Evolutionary conservation across 2,329 filamentous ascomycete genomes (phyloP).

Genomic region (Onygenales sp.): DNA sequence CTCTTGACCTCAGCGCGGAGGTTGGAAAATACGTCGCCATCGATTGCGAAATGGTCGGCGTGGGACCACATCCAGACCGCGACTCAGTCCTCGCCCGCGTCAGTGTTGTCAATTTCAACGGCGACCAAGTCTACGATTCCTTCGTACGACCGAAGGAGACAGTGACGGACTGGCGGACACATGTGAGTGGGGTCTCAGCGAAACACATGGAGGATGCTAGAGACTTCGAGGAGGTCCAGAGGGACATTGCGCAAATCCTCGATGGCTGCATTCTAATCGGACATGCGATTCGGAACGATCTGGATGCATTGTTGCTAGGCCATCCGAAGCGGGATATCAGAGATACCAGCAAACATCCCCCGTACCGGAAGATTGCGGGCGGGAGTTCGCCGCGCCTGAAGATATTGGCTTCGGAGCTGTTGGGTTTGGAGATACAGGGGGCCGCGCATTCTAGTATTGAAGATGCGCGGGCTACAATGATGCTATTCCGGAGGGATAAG

Average conservation of each 20-base stretch:
- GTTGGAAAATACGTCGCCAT: slow-evolving; percentile 85
- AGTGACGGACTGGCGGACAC: slow-evolving; percentile 85
- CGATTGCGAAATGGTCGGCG: slow-evolving; percentile 97
- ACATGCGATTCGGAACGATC: slow-evolving; percentile 72
- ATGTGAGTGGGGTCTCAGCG: slow-evolving; percentile 70
- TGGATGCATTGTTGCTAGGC: slow-evolving; percentile 63
- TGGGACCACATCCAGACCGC: slow-evolving; percentile 52
- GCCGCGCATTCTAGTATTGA: slow-evolving; percentile 54
- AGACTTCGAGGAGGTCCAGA: slow-evolving; percentile 67
- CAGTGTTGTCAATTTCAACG: slow-evolving; percentile 88
- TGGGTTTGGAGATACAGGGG: slow-evolving; percentile 51
- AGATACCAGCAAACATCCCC: slow-evolving; percentile 70
- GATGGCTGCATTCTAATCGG: slow-evolving; percentile 66
- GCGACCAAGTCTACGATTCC: slow-evolving; percentile 85
- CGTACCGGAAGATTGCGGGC: slow-evolving; percentile 56
- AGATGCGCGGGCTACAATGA: slow-evolving; percentile 84
- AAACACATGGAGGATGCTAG: slow-evolving; percentile 62
- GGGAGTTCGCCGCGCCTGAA: slow-evolving; percentile 44
- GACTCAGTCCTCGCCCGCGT: slow-evolving; percentile 74
- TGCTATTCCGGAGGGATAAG: slow-evolving; percentile 77
- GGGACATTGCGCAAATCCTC: slow-evolving; percentile 59
- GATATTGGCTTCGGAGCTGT: slow-evolving; percentile 45
- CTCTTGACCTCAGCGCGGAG: slow-evolving; percentile 42
- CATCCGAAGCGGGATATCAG: slow-evolving; percentile 71
- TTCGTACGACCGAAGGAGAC: slow-evolving; percentile 69